phyloP scores from a whole-genome alignment of 2,329 filamentous ascomycete genomes.

The Sporothrix brasiliensis region DNA sequence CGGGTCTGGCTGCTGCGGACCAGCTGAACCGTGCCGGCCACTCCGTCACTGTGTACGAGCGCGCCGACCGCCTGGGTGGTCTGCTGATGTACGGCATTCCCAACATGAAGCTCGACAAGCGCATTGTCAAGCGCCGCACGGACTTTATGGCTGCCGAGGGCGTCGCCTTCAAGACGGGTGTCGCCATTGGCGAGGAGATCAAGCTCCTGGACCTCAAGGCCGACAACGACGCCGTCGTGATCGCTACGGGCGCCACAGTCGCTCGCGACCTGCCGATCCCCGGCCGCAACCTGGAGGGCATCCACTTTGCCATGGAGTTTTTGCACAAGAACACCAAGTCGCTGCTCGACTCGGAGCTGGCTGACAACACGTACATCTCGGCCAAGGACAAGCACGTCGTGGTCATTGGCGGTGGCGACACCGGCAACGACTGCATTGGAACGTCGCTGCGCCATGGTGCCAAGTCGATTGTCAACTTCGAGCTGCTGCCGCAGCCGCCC shows the following conservation, averaged over 20 bases:
- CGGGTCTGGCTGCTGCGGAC: conserved; percentile 86
- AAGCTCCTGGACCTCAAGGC: conserved; percentile 72
- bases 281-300: conserved; percentile 81
- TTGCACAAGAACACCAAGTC: conserved; percentile 98
- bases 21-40: conserved; percentile 94
- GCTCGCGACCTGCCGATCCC: conserved; percentile 91
- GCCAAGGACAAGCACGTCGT: conserved; percentile 95
- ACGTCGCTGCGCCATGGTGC: conserved; percentile 94
- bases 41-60: conserved; percentile 86
- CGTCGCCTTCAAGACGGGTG: conserved; percentile 76
- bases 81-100: conserved; percentile 98
- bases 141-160: conserved; percentile 94
- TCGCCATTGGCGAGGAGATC: conserved; percentile 75
- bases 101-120: conserved; percentile 99
- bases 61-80: conserved; percentile 85
- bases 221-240: conserved; percentile 79
- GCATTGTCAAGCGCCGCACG: conserved; percentile 90
- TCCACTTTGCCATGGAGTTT: conserved; percentile 98
- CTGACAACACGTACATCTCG: conserved; percentile 84
- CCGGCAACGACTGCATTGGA: conserved; percentile 96
- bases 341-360: conserved; percentile 85
- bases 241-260: conserved; percentile 90
- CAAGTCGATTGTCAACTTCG: conserved; percentile 95
- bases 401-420: conserved; percentile 96
- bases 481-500: conserved; percentile 89